Evolutionary conservation across 306 rosid species (phyloP), one percentile per base, ranked within the genome.

Genomic region (Prunus mongolica): DNA sequence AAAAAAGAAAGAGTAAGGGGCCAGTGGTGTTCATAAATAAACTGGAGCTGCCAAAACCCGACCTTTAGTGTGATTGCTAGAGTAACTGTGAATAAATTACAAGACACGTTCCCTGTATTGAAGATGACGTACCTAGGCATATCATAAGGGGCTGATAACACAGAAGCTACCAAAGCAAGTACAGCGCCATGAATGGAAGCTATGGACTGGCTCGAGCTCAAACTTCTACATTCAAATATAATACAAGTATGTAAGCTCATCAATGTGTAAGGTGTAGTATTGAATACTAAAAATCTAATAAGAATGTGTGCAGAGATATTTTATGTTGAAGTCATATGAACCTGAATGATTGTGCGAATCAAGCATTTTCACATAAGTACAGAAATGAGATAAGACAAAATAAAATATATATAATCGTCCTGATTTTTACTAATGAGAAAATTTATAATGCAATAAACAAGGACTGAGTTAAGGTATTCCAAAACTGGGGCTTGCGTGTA

Each of bases 141-240:
- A 85, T 95, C 99, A 76, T 95, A 95, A 19, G 99, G 99, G 27
- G 98, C 90, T 63, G 99, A 95, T 75, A 95, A 80, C 57, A 92
- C 97, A 22, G 90, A 91, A 82, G 99, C 99, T 32, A 82, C 92
- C 90, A 95, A 86, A 84, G 97, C 97, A 65, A 95, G 93, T 69
- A 92, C 98, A 55, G 97, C 93, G 61, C 98, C 99, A 62, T 95
- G 99, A 70, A 82, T 77, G 28, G 97, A 88, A 79, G 98, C 97
- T 34, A 91, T 75, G 28, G 93, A 84, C 50, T 88, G 88, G 79
- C 89, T 88, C 73, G 93, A 90, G 67, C 83, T 83, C 65, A 83
- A 75, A 72, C 82, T 91, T 84, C 99, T 95, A 95, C 85, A 82
- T 68, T 65, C 49, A 61, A 10, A 77, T 67, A 82, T 76, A 55